A percentile compares a stretch with the other conserved stretches of the same genome.
Conservation (phyloP, 2,329 filamentous ascomycete species). For the Sclerotiophoma versabilis region DNA sequence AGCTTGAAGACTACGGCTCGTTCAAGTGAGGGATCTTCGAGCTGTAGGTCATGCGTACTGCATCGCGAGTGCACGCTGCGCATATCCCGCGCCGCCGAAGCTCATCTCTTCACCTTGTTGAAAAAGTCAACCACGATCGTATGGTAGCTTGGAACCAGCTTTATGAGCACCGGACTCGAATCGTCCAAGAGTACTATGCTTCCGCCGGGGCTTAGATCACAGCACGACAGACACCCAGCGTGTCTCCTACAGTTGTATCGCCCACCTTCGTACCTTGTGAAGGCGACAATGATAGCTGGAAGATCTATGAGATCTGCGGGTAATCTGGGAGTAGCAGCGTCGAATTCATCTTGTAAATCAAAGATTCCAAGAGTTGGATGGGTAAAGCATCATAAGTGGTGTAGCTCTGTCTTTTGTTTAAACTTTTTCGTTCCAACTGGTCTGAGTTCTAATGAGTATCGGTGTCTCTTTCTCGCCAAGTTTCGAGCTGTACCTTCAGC, state of each 20-base stretch:
- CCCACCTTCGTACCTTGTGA: background rate
- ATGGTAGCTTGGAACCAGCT: background rate
- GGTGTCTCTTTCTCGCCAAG: background rate
- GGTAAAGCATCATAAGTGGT: background rate
- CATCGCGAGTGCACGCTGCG: background rate
- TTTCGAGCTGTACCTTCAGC: background rate
- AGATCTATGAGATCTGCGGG: background rate
- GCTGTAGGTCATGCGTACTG: background rate
- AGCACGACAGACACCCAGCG: background rate
- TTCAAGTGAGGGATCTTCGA: background rate
- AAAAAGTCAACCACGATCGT: constrained; percentile 1
- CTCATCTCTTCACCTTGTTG: constrained; percentile 1
- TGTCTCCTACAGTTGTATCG: background rate
- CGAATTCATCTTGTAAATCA: background rate
- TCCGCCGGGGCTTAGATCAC: background rate
- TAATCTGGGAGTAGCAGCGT: background rate
- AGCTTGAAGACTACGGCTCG: background rate
- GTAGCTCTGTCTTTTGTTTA: background rate
- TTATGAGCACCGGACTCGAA: background rate
- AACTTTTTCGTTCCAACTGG: background rate
- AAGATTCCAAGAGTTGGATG: background rate
- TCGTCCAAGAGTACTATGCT: background rate
- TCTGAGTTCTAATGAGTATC: background rate
- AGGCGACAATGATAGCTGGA: background rate
- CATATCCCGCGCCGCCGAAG: background rate